These are phyloP conservation scores for Paramecium pentaurelia DNA, from an alignment of 73 alveolate species.

Conservation along the genomic window DNA sequence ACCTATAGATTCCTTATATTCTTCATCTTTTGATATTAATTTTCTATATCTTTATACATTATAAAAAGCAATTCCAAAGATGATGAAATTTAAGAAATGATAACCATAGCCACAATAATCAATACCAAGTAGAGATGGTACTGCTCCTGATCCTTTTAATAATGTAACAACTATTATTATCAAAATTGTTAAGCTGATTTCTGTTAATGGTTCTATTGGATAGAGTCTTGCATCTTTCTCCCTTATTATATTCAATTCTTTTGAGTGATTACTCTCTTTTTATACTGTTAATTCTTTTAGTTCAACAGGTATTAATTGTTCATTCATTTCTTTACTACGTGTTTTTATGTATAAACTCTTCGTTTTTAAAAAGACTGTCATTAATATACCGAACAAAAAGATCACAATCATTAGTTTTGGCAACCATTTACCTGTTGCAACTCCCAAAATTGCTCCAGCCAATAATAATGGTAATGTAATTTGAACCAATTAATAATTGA, in stretches of 20 bases:
- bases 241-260: neutral
- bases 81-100: neutral
- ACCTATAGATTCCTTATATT: neutral
- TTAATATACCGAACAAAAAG: neutral
- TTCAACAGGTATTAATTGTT: neutral
- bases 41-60: conserved; percentile 42
- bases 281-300: neutral
- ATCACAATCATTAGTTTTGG: conserved; percentile 1
- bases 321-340: neutral
- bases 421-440: conserved; percentile 48
- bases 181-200: neutral
- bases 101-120: neutral
- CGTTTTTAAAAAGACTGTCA: conserved; percentile 1
- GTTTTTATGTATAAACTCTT: neutral
- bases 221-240: conserved; percentile 28
- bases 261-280: neutral
- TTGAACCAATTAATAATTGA: conserved; percentile 6
- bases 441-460: conserved; percentile 41
- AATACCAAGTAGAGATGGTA: neutral
- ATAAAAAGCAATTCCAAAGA: neutral
- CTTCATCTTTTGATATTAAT: neutral
- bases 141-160: neutral
- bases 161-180: neutral
- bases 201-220: neutral
- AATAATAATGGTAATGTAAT: neutral